Base-by-base conservation (phyloP, 305 asterid species). In the Euphrasia arctica region DNA sequence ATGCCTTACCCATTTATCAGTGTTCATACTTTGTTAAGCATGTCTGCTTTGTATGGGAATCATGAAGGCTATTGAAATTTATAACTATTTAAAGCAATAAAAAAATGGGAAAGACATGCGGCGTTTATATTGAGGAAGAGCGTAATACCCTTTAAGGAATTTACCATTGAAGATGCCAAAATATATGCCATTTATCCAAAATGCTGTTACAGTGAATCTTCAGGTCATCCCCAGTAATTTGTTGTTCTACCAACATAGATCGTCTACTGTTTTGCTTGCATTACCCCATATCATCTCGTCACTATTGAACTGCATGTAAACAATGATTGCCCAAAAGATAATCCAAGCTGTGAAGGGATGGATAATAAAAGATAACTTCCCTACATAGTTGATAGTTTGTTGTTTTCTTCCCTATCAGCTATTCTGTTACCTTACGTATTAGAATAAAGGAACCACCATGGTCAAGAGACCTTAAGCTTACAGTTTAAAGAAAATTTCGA, bases 1-100 rank as follows among this genome's bases (percentile, higher is more conserved):
- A 80, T 63, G 22, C 13, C n/a, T 29, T 48, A 69, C 48, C 3
- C 5, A 10, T 54, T 57, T 12, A 50, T 54, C 63, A 41, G 48
- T 13, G 18, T 64, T 50, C 45, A 29, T 67, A 58, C 4, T 63
- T 66, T 51, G 65, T 31, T 52, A 18, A 67, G 7, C n/a, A n/a
- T n/a, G n/a, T n/a, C n/a, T n/a, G n/a, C n/a, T n/a, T n/a, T n/a
- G n/a, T n/a, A n/a, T n/a, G n/a, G n/a, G n/a, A n/a, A n/a, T n/a
- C n/a, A n/a, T n/a, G n/a, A n/a, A n/a, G n/a, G n/a, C n/a, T n/a
- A n/a, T n/a, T n/a, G n/a, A n/a, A n/a, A n/a, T n/a, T n/a, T n/a
- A n/a, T n/a, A n/a, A n/a, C n/a, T n/a, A n/a, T 25, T 25, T 25
- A 25, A 25, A 25, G 27, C 0, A 25, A 39, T 12, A 10, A 39